Conservation (phyloP, 345 rosid species). For the Citrus trifoliata region DNA sequence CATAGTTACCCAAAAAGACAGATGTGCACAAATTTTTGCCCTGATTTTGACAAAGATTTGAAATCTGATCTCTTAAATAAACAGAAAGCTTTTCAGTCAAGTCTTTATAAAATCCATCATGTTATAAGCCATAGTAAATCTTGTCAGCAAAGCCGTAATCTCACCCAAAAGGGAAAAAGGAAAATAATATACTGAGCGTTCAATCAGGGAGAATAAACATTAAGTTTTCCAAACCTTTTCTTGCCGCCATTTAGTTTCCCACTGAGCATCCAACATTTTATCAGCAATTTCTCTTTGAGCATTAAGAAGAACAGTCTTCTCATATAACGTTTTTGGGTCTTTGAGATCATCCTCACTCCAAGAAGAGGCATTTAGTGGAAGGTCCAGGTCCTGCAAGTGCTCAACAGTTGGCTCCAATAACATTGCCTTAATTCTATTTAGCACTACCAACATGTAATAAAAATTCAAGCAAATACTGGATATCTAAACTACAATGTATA, state of each 20-base stretch:
- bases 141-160: background rate
- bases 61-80: background rate
- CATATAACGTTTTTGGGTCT: conserved; percentile 69
- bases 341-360: conserved; percentile 93
- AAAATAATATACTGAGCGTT: background rate
- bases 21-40: background rate
- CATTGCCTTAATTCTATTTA: background rate
- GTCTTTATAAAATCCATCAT: background rate
- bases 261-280: conserved; percentile 76
- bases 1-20: background rate
- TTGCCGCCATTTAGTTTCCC: conserved; percentile 92
- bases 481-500: background rate
- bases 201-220: background rate
- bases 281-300: conserved; percentile 93
- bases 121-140: background rate
- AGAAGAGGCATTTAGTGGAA: conserved; percentile 73
- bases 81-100: background rate
- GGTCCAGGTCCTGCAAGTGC: conserved; percentile 64
- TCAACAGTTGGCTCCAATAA: conserved; percentile 14
- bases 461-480: background rate
- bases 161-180: background rate
- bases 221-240: conserved; percentile 57
- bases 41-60: background rate
- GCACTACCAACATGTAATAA: background rate
- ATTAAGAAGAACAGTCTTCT: conserved; percentile 90